Base-by-base conservation (phyloP, 1,139 yeast species). In the Magnusiomyces sp. region DNA sequence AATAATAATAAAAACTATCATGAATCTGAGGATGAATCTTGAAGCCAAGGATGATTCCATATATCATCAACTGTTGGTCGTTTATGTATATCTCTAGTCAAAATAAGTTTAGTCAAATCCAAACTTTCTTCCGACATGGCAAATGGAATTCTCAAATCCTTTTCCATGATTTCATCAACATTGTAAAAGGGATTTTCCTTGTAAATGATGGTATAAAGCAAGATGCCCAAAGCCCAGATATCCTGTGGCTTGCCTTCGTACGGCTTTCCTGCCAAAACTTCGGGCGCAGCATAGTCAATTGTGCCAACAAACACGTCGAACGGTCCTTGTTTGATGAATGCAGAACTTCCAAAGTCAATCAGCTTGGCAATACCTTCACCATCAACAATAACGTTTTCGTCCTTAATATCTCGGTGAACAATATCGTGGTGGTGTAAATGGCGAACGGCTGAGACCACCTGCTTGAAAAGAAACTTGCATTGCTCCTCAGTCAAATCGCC, bases 221-320 rank as follows among this genome's bases (percentile, higher is more conserved):
- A 71, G 19, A 92, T 85, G 1, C 98, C 98, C 61, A 90, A 72
- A 0, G 97, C 96, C 98, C 98, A 92, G 1, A 90, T 81, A 66
- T 92, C 98, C 65, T 92, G 98, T 0, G 95, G 92, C 63, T 79
- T 83, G 19, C 98, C 98, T 51, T 80, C 87, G 62, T 92, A 92
- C 32, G 89, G 83, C 53, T 81, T 82, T 7, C 97, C 98, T 48
- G 82, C 76, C 36, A 92, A 72, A 0, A 92, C 96, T 66, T 92
- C 98, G 0, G 98, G 97, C 0, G 97, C 94, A 0, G 97, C 97
- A 65, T 90, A 92, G 65, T 92, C 97, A 40, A 92, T 81, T 0
- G 98, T 92, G 1, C 98, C 98, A 1, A 92, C 97, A 69, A 92
- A 92, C 10, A 90, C 95, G 60, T 90, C 96, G 68, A 90, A 92